phyloP scores from a whole-genome alignment of 2,329 filamentous ascomycete species.

The Monilinia fructicola region DNA sequence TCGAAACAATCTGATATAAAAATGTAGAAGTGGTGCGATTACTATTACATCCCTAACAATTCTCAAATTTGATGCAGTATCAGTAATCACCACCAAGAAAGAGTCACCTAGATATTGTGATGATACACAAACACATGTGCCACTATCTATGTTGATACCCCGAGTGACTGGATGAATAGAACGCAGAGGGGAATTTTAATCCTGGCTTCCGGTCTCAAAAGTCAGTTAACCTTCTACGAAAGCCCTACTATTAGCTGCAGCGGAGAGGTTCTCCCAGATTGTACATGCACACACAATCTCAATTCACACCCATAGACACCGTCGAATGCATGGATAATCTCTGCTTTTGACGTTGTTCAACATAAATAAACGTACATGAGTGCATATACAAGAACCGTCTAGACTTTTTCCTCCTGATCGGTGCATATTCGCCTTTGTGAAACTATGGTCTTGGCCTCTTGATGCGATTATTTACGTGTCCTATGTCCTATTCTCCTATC shows the following conservation, averaged over 20 bases:
- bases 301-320: neutral
- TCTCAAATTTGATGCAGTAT: neutral
- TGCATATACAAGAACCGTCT: neutral
- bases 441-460: neutral
- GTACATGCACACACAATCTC: neutral
- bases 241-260: no score
- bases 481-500: neutral
- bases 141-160: no score
- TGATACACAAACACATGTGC: no score
- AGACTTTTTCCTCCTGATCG: neutral
- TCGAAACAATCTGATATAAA: neutral
- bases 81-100: no score
- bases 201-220: neutral
- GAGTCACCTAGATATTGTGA: no score
- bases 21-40: neutral
- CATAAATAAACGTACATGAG: neutral
- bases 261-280: neutral
- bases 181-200: neutral
- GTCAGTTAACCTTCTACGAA: neutral
- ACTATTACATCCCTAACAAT: no score
- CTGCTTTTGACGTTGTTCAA: neutral
- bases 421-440: constrained; percentile 6
- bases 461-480: neutral
- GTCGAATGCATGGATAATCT: constrained; percentile 1
- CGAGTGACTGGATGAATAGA: no score